Conservation (phyloP, 179 eudicot species). For the Amaranthus tricolor region DNA sequence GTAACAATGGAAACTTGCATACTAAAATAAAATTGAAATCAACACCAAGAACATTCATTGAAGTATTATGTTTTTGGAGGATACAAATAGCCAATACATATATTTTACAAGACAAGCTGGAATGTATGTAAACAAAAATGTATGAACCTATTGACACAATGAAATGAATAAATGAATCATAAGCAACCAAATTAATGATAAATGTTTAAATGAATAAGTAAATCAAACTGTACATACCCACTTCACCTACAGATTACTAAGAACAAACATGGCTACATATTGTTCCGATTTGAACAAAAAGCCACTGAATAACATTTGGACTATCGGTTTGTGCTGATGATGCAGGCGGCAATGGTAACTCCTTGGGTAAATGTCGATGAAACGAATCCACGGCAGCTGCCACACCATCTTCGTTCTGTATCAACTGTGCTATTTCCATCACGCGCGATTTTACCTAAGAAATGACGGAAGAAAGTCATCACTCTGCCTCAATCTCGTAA, state of each 20-base stretch:
- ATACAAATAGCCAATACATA: too few species aligned
- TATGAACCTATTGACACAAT: slow-evolving; percentile 1
- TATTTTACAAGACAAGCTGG: too few species aligned
- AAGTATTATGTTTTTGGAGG: too few species aligned
- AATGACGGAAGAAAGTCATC: not conserved
- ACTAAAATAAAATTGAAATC: too few species aligned
- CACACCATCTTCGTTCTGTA: slow-evolving; percentile 71
- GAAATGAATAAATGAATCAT: slow-evolving; percentile 24
- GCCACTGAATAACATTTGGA: slow-evolving; percentile 58
- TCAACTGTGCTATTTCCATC: slow-evolving; percentile 54
- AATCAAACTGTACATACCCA: slow-evolving; percentile 30
- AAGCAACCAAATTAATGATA: not conserved
- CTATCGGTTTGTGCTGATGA: slow-evolving; percentile 28
- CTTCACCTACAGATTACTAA: slow-evolving; percentile 16
- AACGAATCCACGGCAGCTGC: slow-evolving; percentile 77
- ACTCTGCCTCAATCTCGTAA: not conserved
- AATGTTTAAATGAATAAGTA: not conserved
- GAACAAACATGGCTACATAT: slow-evolving; percentile 48
- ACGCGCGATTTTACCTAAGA: slow-evolving; percentile 61
- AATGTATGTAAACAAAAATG: not conserved
- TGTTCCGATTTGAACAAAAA: slow-evolving; percentile 60
- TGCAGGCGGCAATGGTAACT: slow-evolving; percentile 42
- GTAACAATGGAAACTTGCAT: too few species aligned
- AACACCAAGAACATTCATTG: too few species aligned
- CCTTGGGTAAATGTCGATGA: slow-evolving; percentile 62